Conservation (phyloP, 352 stramenopile species). For the Pythium graminicola region DNA sequence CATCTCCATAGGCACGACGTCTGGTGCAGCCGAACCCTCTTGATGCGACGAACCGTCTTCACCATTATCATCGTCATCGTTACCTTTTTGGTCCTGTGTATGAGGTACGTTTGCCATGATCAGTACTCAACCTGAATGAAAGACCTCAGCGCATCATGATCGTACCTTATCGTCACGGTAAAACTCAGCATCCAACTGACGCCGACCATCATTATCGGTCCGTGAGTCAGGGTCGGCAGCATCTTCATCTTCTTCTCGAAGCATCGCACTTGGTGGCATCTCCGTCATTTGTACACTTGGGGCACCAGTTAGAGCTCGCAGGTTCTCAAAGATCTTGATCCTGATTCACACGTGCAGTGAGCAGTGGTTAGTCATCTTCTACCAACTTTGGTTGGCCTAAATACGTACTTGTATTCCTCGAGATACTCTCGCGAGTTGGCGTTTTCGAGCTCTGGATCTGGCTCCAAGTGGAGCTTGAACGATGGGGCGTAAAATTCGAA, state of each 20-base stretch:
- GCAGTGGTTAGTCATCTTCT: no score
- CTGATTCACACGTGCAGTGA: no score
- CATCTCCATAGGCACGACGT: constrained; percentile 72
- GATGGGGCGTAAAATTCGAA: constrained; percentile 97
- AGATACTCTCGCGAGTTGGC: constrained; percentile 80
- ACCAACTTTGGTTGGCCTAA: no score
- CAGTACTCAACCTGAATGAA: not conserved
- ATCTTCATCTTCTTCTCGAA: constrained; percentile 79
- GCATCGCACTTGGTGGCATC: constrained; percentile 59
- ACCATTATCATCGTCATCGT: constrained; percentile 29
- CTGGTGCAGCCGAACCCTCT: constrained; percentile 43
- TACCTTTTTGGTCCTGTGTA: constrained; percentile 48
- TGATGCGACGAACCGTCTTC: constrained; percentile 24
- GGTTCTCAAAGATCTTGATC: constrained; percentile 81
- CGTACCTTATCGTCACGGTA: constrained; percentile 72
- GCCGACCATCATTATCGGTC: constrained; percentile 60
- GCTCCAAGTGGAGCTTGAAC: constrained; percentile 83
- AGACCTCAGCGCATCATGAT: no score
- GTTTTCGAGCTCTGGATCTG: constrained; percentile 71
- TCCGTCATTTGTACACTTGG: constrained; percentile 79
- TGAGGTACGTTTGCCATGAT: not conserved
- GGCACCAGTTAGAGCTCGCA: constrained; percentile 60
- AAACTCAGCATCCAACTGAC: constrained; percentile 76
- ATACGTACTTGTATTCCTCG: constrained; percentile 77
- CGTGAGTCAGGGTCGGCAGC: constrained; percentile 56